These are phyloP conservation scores for Zygosaccharomyces sapae DNA, from an alignment of 1,139 yeast genomes.

Conservation along the genomic window DNA sequence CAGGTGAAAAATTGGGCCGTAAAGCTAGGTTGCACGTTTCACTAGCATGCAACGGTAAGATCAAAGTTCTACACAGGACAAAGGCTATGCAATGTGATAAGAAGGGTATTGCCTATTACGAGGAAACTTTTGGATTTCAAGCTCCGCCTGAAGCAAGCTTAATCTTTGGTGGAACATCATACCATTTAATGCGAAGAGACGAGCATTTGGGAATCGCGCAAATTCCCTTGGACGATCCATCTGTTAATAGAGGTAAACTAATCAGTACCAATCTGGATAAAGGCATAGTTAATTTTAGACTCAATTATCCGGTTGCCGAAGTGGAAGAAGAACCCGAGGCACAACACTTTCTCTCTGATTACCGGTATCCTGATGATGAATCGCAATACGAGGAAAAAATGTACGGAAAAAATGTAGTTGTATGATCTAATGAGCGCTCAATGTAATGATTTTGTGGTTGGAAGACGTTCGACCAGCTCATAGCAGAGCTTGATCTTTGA, in stretches of 20 bases:
- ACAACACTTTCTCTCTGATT: background rate
- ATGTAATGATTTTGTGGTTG: background rate
- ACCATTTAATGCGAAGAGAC: slow-evolving; percentile 72
- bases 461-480: background rate
- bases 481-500: no score
- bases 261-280: slow-evolving; percentile 29
- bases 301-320: slow-evolving; percentile 22
- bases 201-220: slow-evolving; percentile 58
- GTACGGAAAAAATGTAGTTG: background rate
- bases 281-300: slow-evolving; percentile 31
- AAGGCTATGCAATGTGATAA: slow-evolving; percentile 52
- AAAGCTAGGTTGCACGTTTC: slow-evolving; percentile 50
- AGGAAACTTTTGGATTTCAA: slow-evolving; percentile 65
- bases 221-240: slow-evolving; percentile 31
- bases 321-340: background rate
- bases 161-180: slow-evolving; percentile 59
- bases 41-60: slow-evolving; percentile 48
- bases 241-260: slow-evolving; percentile 30
- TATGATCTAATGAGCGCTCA: background rate
- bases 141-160: slow-evolving; percentile 59
- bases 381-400: background rate
- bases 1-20: slow-evolving; percentile 38
- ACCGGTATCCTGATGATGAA: background rate
- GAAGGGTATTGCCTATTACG: slow-evolving; percentile 50
- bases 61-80: slow-evolving; percentile 63